These are phyloP conservation scores for Elongisporangium prolatum DNA, from an alignment of 352 stramenopile genomes.

Conservation along the genomic window DNA sequence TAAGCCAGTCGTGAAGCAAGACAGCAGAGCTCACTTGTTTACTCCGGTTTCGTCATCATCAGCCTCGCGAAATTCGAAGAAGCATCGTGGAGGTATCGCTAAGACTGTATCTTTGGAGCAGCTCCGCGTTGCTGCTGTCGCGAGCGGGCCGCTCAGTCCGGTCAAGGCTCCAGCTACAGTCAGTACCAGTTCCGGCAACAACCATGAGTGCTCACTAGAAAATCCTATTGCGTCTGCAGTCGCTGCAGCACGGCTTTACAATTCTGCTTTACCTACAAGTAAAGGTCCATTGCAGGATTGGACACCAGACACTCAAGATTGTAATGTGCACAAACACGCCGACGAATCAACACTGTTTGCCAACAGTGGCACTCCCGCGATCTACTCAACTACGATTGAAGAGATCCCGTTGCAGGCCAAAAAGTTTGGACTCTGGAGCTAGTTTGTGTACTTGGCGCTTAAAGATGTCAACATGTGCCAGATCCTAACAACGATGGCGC, in stretches of 20 bases:
- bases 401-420: constrained; percentile 36
- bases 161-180: background rate
- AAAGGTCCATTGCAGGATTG: background rate
- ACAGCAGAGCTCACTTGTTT: background rate
- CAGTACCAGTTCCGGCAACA: background rate
- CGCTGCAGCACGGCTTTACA: constrained; percentile 29
- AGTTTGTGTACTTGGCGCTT: constrained; percentile 11
- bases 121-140: constrained; percentile 1
- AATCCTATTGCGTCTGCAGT: constrained; percentile 22
- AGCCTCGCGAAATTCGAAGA: constrained; percentile 3
- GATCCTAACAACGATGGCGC: too few relatives aligned
- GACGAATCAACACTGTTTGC: constrained; percentile 4
- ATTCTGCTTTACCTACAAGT: constrained; percentile 1
- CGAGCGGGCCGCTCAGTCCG: background rate
- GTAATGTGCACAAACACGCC: constrained; percentile 9
- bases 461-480: too few relatives aligned
- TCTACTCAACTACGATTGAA: constrained; percentile 15
- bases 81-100: background rate
- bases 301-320: constrained; percentile 8
- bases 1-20: background rate
- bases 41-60: background rate
- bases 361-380: background rate
- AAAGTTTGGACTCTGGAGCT: constrained; percentile 42
- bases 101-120: constrained; percentile 3
- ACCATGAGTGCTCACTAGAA: background rate